Conservation (phyloP, 169 alveolate species). For the Babesia sp. region DNA sequence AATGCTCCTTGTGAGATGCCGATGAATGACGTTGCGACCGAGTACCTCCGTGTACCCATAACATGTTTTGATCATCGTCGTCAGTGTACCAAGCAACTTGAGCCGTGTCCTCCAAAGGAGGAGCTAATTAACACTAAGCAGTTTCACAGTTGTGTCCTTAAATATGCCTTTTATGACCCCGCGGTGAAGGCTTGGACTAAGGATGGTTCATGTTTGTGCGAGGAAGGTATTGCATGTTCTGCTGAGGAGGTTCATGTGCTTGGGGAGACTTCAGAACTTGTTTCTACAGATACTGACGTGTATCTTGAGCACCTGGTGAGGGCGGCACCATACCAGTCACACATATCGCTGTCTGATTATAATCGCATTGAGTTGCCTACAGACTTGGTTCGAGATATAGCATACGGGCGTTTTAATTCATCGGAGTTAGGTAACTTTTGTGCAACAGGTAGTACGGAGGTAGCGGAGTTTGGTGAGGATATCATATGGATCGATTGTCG, state of each 20-base stretch:
- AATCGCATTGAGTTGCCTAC: constrained; percentile 46
- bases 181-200: constrained; percentile 23
- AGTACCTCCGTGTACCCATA: constrained; percentile 22
- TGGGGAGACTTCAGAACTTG: constrained; percentile 13
- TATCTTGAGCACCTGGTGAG: not conserved
- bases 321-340: constrained; percentile 25
- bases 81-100: constrained; percentile 1
- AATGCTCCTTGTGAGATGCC: constrained; percentile 27
- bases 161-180: constrained; percentile 6
- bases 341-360: constrained; percentile 26
- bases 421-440: constrained; percentile 49
- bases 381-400: constrained; percentile 15
- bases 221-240: constrained; percentile 35
- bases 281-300: constrained; percentile 7
- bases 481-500: constrained; percentile 34
- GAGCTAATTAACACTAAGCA: not conserved
- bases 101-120: constrained; percentile 6
- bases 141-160: not conserved
- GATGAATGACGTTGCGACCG: constrained; percentile 1
- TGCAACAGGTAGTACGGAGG: constrained; percentile 41
- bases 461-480: constrained; percentile 4
- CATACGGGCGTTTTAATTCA: constrained; percentile 28
- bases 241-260: constrained; percentile 34
- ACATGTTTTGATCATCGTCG: constrained; percentile 2
- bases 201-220: constrained; percentile 56